Base-by-base conservation (phyloP, 1,284 basidiomycete species). In the Sanghuangporus sanghuang region DNA sequence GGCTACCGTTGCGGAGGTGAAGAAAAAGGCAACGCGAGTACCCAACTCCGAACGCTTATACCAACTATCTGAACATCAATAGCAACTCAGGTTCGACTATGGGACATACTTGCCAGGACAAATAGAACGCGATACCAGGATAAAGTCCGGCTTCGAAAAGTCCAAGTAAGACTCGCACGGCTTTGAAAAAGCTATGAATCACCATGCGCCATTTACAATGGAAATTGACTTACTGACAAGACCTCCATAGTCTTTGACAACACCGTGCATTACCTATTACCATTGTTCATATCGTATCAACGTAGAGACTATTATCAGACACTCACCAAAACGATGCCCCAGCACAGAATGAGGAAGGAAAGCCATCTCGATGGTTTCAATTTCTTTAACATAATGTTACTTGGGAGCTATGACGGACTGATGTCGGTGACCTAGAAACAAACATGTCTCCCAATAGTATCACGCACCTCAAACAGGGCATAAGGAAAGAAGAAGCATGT, bases 1-100 rank as follows among this genome's bases (percentile, higher is more conserved):
- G 6, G 87, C 83, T 23, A 88, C 75, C 0, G 87, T 88, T 0
- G 86, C 85, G 38, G 86, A 85, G 0, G 86, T 85, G 72, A 89
- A 89, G 73, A 89, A 89, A 27, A 84, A 65, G 6, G 85, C 85
- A 18, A 86, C 75, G 58, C 85, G 80, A 8, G 79, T 78, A 18
- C 85, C 86, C 63, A 85, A 75, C 68, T 89, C 86, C 2, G 82
- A 79, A 23, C 84, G 81, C 70, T 81, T 85, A 70, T 84, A 84
- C 83, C 83, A 84, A 67, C 82, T 83, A 59, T 18, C 14, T 23
- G 18, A 64, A 39, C 67, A 56, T 62, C 48, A 53, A 52, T n/a
- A 35, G 23, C 21, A 52, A 23, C 8, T 12, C 40, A 36, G 55
- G 23, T 27, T 48, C 46, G 49, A 42, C 3, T 52, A 6, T 32